Percentiles rank a stretch among this genome's conserved stretches.
phyloP scores from a whole-genome alignment of 257 asterid genomes.

The Plectranthus barbatus region DNA sequence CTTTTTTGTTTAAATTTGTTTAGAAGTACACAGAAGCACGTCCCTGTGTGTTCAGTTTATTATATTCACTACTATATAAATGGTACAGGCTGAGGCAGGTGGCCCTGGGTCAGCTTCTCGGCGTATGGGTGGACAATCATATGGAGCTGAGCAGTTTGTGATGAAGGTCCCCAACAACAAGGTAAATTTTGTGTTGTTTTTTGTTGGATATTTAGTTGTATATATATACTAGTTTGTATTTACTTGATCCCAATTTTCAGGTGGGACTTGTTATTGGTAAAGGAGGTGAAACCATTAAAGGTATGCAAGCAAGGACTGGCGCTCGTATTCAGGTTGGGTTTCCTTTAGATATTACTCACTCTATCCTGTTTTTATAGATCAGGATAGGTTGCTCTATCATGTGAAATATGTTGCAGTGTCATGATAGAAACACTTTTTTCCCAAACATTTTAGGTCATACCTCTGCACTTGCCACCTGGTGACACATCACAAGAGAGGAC shows the following conservation, averaged over 20 bases:
- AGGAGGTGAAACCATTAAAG: constrained; percentile 89
- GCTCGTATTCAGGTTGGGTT: constrained; percentile 74
- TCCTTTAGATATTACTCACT: background rate
- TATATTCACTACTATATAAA: background rate
- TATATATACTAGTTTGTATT: background rate
- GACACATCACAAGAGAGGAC: constrained; percentile 82
- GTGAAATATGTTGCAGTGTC: background rate
- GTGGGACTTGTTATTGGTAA: constrained; percentile 94
- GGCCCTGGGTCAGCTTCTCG: constrained; percentile 51
- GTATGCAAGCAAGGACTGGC: constrained; percentile 74
- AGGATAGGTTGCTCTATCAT: background rate
- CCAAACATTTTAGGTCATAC: constrained; percentile 64
- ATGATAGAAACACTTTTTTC: background rate
- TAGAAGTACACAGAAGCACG: background rate
- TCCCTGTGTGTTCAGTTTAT: background rate
- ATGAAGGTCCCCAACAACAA: constrained; percentile 68
- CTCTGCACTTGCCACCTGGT: constrained; percentile 92
- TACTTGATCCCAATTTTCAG: constrained; percentile 21
- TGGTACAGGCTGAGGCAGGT: constrained; percentile 52
- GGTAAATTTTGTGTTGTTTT: constrained; percentile 22
- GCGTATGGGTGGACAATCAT: constrained; percentile 37
- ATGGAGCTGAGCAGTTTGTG: constrained; percentile 54
- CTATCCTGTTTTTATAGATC: background rate
- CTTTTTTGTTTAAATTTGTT: background rate
- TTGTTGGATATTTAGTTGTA: background rate